These are phyloP conservation scores for Naematelia aurantialba DNA, from an alignment of 768 basidiomycete genomes.

Conservation along the genomic window DNA sequence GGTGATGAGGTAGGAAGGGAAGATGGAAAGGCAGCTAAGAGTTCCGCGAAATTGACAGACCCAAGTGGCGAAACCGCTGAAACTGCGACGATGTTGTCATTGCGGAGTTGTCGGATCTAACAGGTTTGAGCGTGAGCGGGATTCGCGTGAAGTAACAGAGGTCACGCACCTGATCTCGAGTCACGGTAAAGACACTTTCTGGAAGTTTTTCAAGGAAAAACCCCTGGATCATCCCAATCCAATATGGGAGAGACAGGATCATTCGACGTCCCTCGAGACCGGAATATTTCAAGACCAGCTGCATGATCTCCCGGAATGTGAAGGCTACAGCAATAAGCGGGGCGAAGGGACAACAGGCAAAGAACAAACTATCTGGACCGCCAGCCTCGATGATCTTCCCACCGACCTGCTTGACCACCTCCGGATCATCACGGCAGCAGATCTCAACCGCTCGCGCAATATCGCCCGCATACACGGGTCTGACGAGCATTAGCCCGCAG, in stretches of 20 bases:
- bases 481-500: slow-evolving; percentile 1
- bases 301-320: slow-evolving; percentile 66
- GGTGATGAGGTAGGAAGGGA: slow-evolving; percentile 40
- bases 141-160: slow-evolving; percentile 5
- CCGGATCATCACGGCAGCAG: slow-evolving; percentile 55
- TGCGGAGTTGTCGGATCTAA: slow-evolving; percentile 63
- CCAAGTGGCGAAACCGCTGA: slow-evolving; percentile 37
- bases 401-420: slow-evolving; percentile 49
- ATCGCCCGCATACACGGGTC: slow-evolving; percentile 68
- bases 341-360: slow-evolving; percentile 14
- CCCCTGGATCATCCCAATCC: slow-evolving; percentile 64
- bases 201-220: slow-evolving; percentile 64
- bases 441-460: slow-evolving; percentile 63
- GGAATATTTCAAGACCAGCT: slow-evolving; percentile 60
- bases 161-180: slow-evolving; percentile 61
- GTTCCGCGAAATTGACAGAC: slow-evolving; percentile 38
- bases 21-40: slow-evolving; percentile 43
- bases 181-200: slow-evolving; percentile 64
- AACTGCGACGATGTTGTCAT: slow-evolving; percentile 55
- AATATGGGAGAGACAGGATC: slow-evolving; percentile 64
- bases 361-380: slow-evolving; percentile 56
- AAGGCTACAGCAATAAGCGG: slow-evolving; percentile 55
- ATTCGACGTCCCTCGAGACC: slow-evolving; percentile 55
- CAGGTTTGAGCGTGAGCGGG: background rate
- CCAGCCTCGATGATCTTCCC: slow-evolving; percentile 57